These are phyloP conservation scores for Furcasterigmium furcatum DNA, from an alignment of 2,329 filamentous ascomycete genomes.

Conservation along the genomic window DNA sequence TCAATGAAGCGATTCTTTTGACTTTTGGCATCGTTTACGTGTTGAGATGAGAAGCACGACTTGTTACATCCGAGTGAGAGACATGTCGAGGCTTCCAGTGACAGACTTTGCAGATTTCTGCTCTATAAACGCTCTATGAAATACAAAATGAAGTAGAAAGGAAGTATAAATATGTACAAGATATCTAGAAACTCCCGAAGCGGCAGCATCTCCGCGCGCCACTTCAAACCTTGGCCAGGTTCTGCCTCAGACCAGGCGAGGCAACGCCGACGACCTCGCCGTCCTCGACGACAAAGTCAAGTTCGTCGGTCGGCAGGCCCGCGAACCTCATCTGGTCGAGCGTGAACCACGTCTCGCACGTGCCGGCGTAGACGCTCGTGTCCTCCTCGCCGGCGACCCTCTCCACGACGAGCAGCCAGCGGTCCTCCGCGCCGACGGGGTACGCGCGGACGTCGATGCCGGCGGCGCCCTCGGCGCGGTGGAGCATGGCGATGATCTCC, in stretches of 20 bases:
- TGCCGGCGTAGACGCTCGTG: background rate
- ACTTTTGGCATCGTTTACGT: too few species aligned
- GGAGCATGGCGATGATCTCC: background rate
- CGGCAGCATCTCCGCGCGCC: too few species aligned
- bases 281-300: slow-evolving; percentile 1
- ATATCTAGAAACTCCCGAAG: too few species aligned
- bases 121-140: too few species aligned
- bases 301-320: background rate
- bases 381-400: background rate
- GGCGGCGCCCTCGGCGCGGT: background rate
- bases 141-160: too few species aligned
- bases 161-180: too few species aligned
- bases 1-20: too few species aligned
- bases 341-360: background rate
- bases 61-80: too few species aligned
- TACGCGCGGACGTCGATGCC: background rate
- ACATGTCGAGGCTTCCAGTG: too few species aligned
- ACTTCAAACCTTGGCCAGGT: background rate
- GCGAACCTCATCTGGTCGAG: background rate
- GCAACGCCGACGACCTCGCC: background rate
- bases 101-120: too few species aligned
- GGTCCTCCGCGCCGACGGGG: background rate
- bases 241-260: slow-evolving; percentile 1
- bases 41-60: too few species aligned
- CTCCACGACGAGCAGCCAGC: slow-evolving; percentile 1